phyloP scores from a whole-genome alignment of 306 rosid species.

The Casuarina equisetifolia region DNA sequence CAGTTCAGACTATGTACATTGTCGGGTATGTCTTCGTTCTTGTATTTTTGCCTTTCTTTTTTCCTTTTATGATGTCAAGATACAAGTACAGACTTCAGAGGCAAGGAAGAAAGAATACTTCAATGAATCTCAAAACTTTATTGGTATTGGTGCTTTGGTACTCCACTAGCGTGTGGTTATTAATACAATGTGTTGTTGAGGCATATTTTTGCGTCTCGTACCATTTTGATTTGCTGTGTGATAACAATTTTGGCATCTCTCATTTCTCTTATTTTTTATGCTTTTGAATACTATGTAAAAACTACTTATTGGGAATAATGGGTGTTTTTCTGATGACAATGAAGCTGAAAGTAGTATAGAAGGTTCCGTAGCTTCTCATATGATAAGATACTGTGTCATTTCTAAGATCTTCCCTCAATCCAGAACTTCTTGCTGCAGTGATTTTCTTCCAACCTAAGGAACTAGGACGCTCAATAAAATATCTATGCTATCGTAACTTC shows the following conservation, averaged over 20 bases:
- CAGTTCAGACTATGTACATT: conserved; percentile 37
- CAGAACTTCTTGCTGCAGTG: conserved; percentile 14
- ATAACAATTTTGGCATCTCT: background rate
- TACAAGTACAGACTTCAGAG: conserved; percentile 9
- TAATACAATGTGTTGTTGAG: conserved; percentile 9
- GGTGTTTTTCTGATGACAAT: background rate
- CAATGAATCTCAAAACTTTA: background rate
- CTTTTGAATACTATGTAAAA: background rate
- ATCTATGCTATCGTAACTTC: conserved; percentile 11
- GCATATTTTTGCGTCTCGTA: background rate
- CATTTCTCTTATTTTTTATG: background rate
- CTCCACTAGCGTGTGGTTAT: background rate
- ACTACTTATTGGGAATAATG: background rate
- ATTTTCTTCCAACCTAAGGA: conserved; percentile 8
- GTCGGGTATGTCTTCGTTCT: conserved; percentile 57
- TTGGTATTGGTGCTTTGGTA: background rate
- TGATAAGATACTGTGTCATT: background rate
- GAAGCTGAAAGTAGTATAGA: background rate
- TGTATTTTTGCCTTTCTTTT: conserved; percentile 9
- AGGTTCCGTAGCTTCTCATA: background rate
- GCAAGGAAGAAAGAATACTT: background rate
- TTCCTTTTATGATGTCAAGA: conserved; percentile 18
- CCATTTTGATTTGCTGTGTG: background rate
- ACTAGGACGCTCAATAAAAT: background rate
- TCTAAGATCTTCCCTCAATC: background rate